These are phyloP conservation scores for Trichoderma sp. DNA, from an alignment of 2,329 filamentous ascomycete species.

Conservation along the genomic window DNA sequence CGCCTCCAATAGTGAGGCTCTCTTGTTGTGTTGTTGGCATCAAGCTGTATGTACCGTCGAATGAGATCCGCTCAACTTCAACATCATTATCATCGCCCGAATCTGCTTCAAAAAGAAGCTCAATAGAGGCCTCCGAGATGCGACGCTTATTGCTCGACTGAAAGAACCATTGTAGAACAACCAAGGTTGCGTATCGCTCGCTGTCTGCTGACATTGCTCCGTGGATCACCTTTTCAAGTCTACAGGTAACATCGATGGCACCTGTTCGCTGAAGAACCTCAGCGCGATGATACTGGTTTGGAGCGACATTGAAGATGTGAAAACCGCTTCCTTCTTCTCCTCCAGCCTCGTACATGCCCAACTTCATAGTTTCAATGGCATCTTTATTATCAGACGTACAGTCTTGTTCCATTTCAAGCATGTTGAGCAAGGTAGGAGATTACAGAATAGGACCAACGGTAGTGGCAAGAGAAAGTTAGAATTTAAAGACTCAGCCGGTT, in stretches of 20 bases:
- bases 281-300: constrained; percentile 21
- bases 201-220: constrained; percentile 20
- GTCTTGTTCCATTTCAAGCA: no score
- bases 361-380: no score
- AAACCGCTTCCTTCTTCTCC: constrained; percentile 22
- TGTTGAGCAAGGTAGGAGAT: no score
- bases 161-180: constrained; percentile 5
- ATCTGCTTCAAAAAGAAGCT: no score
- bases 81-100: neutral
- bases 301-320: constrained; percentile 20
- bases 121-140: no score
- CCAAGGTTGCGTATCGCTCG: constrained; percentile 10
- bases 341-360: neutral
- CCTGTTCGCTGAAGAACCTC: constrained; percentile 23
- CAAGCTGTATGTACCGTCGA: constrained; percentile 8
- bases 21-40: constrained; percentile 1
- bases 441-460: no score
- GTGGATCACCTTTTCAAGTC: neutral
- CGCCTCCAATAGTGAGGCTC: no score
- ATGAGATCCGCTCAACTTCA: constrained; percentile 17
- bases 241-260: constrained; percentile 23
- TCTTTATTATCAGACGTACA: no score
- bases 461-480: no score
- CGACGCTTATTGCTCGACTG: no score
- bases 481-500: no score